Evolutionary conservation across 148 eudicot species (phyloP).

Genomic region (Pouteria glomerata): DNA sequence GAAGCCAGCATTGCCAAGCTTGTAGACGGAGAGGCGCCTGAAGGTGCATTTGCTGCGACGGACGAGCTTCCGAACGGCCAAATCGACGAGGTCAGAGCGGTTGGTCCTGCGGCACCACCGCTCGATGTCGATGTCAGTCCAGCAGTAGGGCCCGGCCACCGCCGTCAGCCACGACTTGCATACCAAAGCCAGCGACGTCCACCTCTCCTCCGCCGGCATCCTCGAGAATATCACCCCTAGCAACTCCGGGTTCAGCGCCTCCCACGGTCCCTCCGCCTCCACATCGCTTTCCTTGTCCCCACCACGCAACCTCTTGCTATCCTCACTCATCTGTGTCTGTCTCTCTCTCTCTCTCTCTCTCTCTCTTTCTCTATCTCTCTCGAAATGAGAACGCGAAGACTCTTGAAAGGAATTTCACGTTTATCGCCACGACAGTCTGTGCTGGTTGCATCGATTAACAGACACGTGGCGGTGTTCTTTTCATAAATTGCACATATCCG

Average conservation of each 20-base stretch:
- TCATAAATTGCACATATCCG: neutral
- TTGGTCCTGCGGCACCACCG: slow-evolving; percentile 11
- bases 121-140: slow-evolving; percentile 17
- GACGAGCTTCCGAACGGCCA: slow-evolving; percentile 21
- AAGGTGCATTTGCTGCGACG: slow-evolving; percentile 14
- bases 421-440: neutral
- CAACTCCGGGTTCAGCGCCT: slow-evolving; percentile 14
- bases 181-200: slow-evolving; percentile 9
- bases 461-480: neutral
- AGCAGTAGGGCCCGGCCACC: slow-evolving; percentile 19
- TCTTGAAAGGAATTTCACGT: neutral
- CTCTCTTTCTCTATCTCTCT: neutral
- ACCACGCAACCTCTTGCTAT: neutral
- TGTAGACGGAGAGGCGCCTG: slow-evolving; percentile 5
- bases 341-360: neutral
- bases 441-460: neutral
- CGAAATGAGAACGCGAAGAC: too few species aligned
- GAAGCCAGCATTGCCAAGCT: slow-evolving; percentile 13
- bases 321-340: slow-evolving; percentile 6
- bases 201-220: slow-evolving; percentile 19
- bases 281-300: neutral
- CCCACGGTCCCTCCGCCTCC: too few species aligned
- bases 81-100: slow-evolving; percentile 6
- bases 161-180: slow-evolving; percentile 19
- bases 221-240: slow-evolving; percentile 15